These are phyloP conservation scores for Coemansia sp. DNA, from an alignment of 192 early-diverging fungal species.

Conservation along the genomic window DNA sequence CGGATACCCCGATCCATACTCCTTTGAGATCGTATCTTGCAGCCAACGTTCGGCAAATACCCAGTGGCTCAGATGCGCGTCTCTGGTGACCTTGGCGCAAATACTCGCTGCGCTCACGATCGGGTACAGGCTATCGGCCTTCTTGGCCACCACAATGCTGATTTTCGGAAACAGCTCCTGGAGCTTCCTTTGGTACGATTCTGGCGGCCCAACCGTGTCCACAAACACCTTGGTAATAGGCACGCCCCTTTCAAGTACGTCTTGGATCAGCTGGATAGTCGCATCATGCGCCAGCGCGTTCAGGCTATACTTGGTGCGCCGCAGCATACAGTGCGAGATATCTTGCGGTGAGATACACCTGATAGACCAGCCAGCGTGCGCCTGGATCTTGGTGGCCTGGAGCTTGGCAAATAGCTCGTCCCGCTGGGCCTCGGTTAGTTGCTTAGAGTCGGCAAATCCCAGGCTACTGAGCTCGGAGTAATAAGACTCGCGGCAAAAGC, in stretches of 20 bases:
- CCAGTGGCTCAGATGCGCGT: constrained; percentile 43
- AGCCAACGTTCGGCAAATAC: constrained; percentile 39
- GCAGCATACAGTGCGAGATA: constrained; percentile 88
- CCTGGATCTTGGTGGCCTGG: constrained; percentile 36
- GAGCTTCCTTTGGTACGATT: constrained; percentile 79
- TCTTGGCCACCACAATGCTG: constrained; percentile 82
- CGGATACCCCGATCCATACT: constrained; percentile 91
- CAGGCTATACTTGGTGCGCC: constrained; percentile 80
- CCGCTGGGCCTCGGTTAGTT: constrained; percentile 72
- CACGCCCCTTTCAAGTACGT: constrained; percentile 59
- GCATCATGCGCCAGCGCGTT: constrained; percentile 92
- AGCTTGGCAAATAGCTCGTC: constrained; percentile 65
- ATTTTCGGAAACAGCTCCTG: constrained; percentile 69
- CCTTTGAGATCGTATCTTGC: constrained; percentile 43
- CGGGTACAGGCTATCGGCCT: constrained; percentile 90
- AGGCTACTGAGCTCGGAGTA: constrained; percentile 62
- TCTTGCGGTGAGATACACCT: constrained; percentile 81
- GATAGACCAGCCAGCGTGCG: constrained; percentile 82
- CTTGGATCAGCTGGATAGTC: constrained; percentile 78
- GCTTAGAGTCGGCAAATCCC: constrained; percentile 96
- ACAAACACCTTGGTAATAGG: constrained; percentile 77
- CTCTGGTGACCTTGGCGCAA: constrained; percentile 78
- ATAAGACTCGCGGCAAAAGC: constrained; percentile 66
- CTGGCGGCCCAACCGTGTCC: constrained; percentile 93
- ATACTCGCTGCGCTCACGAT: constrained; percentile 96